Conservation (phyloP, 2,329 filamentous ascomycete species). For the Epichloe baconii region DNA sequence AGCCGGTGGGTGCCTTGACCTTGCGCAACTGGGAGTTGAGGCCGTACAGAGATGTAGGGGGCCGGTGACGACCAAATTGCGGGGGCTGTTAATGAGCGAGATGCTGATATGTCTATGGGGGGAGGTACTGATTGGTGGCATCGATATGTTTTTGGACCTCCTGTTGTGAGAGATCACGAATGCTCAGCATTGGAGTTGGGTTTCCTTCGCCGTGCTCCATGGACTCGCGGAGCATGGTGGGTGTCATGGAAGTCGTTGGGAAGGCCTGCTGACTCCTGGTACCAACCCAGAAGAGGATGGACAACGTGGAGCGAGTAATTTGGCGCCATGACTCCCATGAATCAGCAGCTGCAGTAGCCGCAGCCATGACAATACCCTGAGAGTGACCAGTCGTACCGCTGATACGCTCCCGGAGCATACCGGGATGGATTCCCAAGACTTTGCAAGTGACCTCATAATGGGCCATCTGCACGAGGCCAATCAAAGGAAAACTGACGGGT, state of each 20-base stretch:
- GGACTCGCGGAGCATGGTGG: conserved; percentile 82
- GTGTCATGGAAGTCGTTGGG: conserved; percentile 84
- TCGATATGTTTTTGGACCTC: conserved; percentile 95
- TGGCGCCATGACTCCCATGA: conserved; percentile 88
- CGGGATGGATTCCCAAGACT: conserved; percentile 77
- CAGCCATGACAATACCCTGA: conserved; percentile 88
- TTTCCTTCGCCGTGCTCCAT: conserved; percentile 88
- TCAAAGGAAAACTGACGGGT: conserved; percentile 89
- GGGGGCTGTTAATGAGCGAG: conserved; percentile 90
- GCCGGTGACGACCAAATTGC: conserved; percentile 93
- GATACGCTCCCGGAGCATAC: conserved; percentile 72
- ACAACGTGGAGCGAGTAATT: conserved; percentile 66
- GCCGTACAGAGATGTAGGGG: conserved; percentile 90
- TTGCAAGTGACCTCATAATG: conserved; percentile 94
- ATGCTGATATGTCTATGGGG: conserved; percentile 91
- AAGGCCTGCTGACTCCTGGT: conserved; percentile 95
- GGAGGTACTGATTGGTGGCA: conserved; percentile 91
- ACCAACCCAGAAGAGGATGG: conserved; percentile 97
- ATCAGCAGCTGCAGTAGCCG: conserved; percentile 77
- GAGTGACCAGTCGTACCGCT: conserved; percentile 90
- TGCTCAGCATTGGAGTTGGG: conserved; percentile 95
- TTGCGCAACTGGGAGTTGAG: conserved; percentile 90
- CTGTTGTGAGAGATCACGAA: conserved; percentile 76
- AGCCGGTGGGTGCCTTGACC: conserved; percentile 91
- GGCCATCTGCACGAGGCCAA: conserved; percentile 88